Evolutionary conservation across 2,329 filamentous ascomycete species (phyloP).

Genomic region (Waltergamsia citrina): DNA sequence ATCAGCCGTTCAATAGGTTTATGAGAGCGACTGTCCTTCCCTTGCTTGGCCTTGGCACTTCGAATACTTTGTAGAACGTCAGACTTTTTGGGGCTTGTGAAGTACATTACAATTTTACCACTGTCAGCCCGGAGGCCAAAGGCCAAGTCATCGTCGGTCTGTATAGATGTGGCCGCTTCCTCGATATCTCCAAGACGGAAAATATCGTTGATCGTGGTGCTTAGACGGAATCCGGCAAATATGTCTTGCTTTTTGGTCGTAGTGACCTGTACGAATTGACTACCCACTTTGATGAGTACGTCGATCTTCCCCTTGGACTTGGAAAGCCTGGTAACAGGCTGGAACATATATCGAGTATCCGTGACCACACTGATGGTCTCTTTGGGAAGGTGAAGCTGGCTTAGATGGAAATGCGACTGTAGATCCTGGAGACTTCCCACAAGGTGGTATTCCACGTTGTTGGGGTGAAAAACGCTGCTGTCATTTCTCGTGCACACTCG

Average conservation of each 20-base stretch:
- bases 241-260: conserved; percentile 62
- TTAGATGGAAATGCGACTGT: conserved; percentile 57
- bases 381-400: conserved; percentile 56
- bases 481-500: conserved; percentile 53
- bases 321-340: conserved; percentile 55
- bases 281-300: conserved; percentile 58
- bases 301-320: conserved; percentile 64
- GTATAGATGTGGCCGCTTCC: conserved; percentile 54
- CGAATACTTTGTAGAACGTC: conserved; percentile 57
- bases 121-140: conserved; percentile 60
- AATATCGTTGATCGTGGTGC: conserved; percentile 59
- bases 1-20: conserved; percentile 58
- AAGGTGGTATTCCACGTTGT: conserved; percentile 56
- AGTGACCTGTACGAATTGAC: conserved; percentile 60
- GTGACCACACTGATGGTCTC: conserved; percentile 61
- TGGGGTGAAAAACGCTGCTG: conserved; percentile 49
- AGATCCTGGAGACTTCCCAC: conserved; percentile 57
- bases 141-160: conserved; percentile 56
- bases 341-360: conserved; percentile 56
- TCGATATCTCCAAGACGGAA: conserved; percentile 60
- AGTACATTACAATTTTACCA: conserved; percentile 64
- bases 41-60: conserved; percentile 52
- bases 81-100: conserved; percentile 54
- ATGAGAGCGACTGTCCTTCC: conserved; percentile 49
- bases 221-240: conserved; percentile 50